Percentiles rank a stretch among this genome's conserved stretches.
These are phyloP conservation scores for Myrmaecium sp. DNA, from an alignment of 2,329 filamentous ascomycete genomes.

Conservation along the genomic window DNA sequence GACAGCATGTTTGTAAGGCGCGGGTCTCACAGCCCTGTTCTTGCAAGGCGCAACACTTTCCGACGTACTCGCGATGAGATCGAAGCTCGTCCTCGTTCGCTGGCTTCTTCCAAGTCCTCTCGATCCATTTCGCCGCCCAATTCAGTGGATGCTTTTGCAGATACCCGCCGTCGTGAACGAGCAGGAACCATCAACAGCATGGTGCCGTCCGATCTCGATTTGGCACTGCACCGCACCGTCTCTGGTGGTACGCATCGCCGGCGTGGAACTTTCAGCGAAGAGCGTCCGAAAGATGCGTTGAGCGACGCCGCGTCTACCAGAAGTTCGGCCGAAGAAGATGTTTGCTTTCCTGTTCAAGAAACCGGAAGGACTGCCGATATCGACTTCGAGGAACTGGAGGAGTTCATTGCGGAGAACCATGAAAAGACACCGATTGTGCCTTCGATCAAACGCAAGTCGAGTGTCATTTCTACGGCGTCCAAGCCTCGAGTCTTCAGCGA, in stretches of 20 bases:
- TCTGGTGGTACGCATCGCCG: conserved; percentile 51
- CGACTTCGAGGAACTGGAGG: conserved; percentile 87
- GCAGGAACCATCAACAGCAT: conserved; percentile 48
- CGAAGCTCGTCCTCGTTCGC: conserved; percentile 22
- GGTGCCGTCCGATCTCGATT: conserved; percentile 32
- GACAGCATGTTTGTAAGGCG: conserved; percentile 25
- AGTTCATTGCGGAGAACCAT: conserved; percentile 55
- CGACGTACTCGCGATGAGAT: conserved; percentile 21
- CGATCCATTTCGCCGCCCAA: conserved; percentile 79
- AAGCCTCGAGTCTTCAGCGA: conserved; percentile 43
- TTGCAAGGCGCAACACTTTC: conserved; percentile 25
- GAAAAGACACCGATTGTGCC: conserved; percentile 29
- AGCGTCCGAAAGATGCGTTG: conserved; percentile 41
- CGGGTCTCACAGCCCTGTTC: conserved; percentile 28
- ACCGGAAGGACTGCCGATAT: conserved; percentile 66
- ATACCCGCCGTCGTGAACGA: conserved; percentile 70
- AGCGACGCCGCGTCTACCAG: conserved; percentile 47
- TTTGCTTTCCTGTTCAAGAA: conserved; percentile 67
- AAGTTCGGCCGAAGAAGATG: conserved; percentile 67
- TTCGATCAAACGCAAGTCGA: conserved; percentile 17
- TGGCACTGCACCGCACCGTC: conserved; percentile 49
- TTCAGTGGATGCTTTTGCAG: conserved; percentile 93
- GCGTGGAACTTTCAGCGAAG: conserved; percentile 41
- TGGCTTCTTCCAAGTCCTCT: conserved; percentile 35
- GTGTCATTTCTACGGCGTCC: conserved; percentile 17